These are phyloP conservation scores for Penicillium robsamsonii DNA, from an alignment of 495 filamentous ascomycete species.

Conservation along the genomic window DNA sequence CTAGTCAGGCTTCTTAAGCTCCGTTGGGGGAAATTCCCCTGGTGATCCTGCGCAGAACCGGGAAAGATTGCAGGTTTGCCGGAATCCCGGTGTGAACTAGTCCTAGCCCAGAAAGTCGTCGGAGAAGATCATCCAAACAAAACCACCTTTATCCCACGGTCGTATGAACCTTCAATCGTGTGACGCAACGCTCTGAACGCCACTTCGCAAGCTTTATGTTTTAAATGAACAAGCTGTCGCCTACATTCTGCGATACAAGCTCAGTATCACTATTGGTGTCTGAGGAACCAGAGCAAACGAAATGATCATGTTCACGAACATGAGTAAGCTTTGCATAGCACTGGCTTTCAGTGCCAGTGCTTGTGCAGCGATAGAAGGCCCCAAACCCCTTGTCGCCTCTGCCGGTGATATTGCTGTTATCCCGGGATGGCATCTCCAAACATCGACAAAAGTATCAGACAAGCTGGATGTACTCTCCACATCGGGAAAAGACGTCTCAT, in stretches of 20 bases:
- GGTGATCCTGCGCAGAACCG: background rate
- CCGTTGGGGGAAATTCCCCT: background rate
- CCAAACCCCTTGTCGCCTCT: constrained; percentile 16
- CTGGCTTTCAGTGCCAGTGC: constrained; percentile 3
- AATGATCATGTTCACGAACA: background rate
- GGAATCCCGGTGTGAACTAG: constrained; percentile 2
- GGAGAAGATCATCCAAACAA: background rate
- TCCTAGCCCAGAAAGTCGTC: constrained; percentile 1
- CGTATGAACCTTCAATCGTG: background rate
- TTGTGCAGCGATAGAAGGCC: background rate
- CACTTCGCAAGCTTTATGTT: background rate
- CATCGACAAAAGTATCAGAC: constrained; percentile 34
- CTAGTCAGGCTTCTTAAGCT: background rate
- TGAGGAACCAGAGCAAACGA: background rate
- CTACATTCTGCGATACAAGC: background rate
- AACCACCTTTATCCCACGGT: constrained; percentile 3
- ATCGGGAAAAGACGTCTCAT: constrained; percentile 44
- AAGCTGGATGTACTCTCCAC: constrained; percentile 45
- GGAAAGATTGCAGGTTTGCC: background rate
- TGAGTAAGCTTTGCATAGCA: constrained; percentile 1
- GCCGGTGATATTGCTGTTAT: constrained; percentile 41
- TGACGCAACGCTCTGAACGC: background rate
- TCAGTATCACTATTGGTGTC: background rate
- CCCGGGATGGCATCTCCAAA: constrained; percentile 57
- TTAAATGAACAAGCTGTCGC: background rate